Percentiles rank a stretch among this genome's conserved stretches.
These are phyloP conservation scores for Hypoxylon intermedium DNA, from an alignment of 495 filamentous ascomycete species.

Conservation along the genomic window DNA sequence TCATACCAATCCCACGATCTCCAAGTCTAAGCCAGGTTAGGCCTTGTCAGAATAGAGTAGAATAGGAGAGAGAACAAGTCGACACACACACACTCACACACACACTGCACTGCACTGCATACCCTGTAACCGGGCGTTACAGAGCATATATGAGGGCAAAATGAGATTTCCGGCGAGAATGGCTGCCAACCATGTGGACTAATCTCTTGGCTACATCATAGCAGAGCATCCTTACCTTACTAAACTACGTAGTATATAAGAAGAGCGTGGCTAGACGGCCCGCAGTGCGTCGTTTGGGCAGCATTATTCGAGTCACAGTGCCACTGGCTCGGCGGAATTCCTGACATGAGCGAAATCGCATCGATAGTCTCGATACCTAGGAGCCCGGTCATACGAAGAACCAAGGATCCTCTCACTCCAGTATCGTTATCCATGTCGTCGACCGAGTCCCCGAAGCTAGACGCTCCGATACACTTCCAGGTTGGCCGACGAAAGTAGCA, in stretches of 20 bases:
- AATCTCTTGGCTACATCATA: conserved; percentile 23
- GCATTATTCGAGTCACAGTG: neutral
- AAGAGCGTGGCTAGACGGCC: neutral
- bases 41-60: neutral
- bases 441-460: conserved; percentile 11
- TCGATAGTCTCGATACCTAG: conserved; percentile 9
- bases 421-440: conserved; percentile 23
- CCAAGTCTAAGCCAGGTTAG: neutral
- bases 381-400: conserved; percentile 17
- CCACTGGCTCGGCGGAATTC: conserved; percentile 13
- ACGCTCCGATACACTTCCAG: neutral
- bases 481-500: conserved; percentile 11
- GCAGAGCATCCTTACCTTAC: neutral
- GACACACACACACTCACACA: conserved; percentile 7
- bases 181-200: conserved; percentile 20
- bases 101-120: conserved; percentile 9
- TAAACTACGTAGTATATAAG: neutral
- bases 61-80: conserved; percentile 2
- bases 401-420: conserved; percentile 15
- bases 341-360: conserved; percentile 2
- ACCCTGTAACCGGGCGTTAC: conserved; percentile 9
- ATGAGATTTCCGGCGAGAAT: conserved; percentile 22
- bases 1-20: conserved; percentile 3
- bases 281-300: neutral
- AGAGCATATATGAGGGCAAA: conserved; percentile 12